phyloP scores from a whole-genome alignment of 108 stramenopile species.

The Pseudonitzschia multistriata region DNA sequence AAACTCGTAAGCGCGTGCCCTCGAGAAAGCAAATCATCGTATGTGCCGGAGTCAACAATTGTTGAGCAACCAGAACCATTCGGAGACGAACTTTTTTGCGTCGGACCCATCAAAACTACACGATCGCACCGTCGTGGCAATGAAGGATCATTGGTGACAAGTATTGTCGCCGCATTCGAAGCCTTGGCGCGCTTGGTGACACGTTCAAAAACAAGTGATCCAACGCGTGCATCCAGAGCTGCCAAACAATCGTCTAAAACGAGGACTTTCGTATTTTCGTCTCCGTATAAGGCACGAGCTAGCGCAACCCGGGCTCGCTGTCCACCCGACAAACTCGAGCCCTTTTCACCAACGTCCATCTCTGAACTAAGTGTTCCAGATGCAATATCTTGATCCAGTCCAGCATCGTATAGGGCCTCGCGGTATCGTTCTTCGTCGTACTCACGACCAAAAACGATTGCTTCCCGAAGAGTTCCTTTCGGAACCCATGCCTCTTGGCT shows the following conservation, averaged over 20 bases:
- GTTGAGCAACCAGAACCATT: conserved; percentile 44
- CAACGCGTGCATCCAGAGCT: conserved; percentile 75
- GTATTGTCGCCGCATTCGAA: conserved; percentile 56
- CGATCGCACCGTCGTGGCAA: conserved; percentile 75
- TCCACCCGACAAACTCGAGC: conserved; percentile 80
- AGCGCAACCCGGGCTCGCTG: conserved; percentile 91
- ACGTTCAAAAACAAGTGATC: conserved; percentile 67
- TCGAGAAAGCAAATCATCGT: conserved; percentile 64
- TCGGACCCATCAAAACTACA: conserved; percentile 58
- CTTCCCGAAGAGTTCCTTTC: conserved; percentile 79
- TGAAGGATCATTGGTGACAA: conserved; percentile 81
- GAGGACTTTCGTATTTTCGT: conserved; percentile 53
- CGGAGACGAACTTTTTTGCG: neutral
- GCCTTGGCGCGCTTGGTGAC: conserved; percentile 45
- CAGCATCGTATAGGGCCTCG: conserved; percentile 61
- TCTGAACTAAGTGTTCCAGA: conserved; percentile 52
- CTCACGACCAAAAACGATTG: conserved; percentile 79
- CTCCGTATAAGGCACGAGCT: conserved; percentile 69
- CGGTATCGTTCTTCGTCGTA: conserved; percentile 68
- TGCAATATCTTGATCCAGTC: conserved; percentile 67
- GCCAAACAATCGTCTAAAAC: conserved; percentile 61
- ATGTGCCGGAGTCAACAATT: conserved; percentile 67
- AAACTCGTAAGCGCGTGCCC: conserved; percentile 58
- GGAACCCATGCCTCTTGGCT: conserved; percentile 85
- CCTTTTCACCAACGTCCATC: conserved; percentile 81